These are phyloP conservation scores for Mortierella sp. DNA, from an alignment of 371 early-diverging fungal genomes.

Conservation along the genomic window DNA sequence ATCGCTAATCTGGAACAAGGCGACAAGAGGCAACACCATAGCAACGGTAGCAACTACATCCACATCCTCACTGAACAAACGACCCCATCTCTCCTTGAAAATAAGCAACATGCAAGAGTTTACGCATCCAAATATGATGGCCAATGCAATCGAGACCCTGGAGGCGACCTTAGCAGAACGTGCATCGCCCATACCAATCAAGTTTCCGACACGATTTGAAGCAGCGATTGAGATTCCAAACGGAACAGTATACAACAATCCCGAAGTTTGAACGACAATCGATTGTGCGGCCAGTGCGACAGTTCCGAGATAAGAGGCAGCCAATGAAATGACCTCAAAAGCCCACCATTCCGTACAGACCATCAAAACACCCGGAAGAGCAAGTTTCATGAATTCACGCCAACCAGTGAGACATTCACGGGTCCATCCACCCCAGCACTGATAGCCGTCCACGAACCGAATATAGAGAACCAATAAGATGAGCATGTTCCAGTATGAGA, in stretches of 20 bases:
- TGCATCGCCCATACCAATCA: conserved; percentile 64
- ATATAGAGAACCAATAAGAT: conserved; percentile 73
- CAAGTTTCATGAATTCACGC: conserved; percentile 79
- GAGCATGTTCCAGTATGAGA: conserved; percentile 82
- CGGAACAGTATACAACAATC: conserved; percentile 79
- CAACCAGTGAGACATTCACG: conserved; percentile 72
- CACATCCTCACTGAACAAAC: conserved; percentile 77
- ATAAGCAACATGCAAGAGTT: conserved; percentile 44
- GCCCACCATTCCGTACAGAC: conserved; percentile 84
- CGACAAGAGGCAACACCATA: conserved; percentile 79
- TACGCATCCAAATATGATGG: conserved; percentile 45
- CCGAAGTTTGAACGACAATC: conserved; percentile 79
- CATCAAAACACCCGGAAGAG: conserved; percentile 78
- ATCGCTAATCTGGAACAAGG: conserved; percentile 86
- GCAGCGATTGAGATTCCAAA: conserved; percentile 81
- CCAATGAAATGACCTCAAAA: conserved; percentile 81
- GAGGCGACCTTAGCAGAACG: conserved; percentile 46
- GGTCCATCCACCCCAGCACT: conserved; percentile 91
- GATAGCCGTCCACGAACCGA: conserved; percentile 72
- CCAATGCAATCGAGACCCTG: conserved; percentile 48
- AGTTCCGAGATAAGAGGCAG: conserved; percentile 83
- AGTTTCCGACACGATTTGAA: conserved; percentile 87
- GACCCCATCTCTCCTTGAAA: conserved; percentile 66
- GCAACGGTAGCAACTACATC: conserved; percentile 79
- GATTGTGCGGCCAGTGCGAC: conserved; percentile 88